Conservation (phyloP, 1,284 basidiomycete genomes). For the Waitea zeae region DNA sequence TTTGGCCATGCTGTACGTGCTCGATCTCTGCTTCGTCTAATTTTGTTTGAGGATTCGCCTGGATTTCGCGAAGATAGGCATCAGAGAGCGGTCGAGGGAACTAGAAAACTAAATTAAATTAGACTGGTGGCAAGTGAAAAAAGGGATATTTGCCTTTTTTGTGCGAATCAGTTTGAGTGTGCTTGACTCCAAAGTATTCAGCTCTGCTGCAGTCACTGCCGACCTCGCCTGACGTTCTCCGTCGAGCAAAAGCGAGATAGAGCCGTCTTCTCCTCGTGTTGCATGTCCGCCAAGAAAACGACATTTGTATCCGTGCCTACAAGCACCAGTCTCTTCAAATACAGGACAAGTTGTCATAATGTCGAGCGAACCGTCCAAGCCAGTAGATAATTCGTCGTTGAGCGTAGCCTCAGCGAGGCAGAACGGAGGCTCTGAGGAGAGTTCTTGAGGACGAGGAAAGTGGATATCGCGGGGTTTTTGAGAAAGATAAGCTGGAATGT, state of each 20-base stretch:
- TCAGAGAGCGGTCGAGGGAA: constrained; percentile 52
- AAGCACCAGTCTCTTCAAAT: constrained; percentile 61
- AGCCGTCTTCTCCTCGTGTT: constrained; percentile 20
- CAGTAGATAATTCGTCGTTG: constrained; percentile 20
- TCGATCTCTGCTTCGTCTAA: constrained; percentile 11
- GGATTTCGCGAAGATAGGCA: constrained; percentile 49
- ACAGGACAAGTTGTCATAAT: constrained; percentile 48
- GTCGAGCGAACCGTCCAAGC: too few species aligned
- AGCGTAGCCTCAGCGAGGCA: constrained; percentile 16
- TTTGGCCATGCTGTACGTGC: too few species aligned
- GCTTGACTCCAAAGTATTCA: constrained; percentile 52
- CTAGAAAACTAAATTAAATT: constrained; percentile 16
- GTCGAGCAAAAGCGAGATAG: constrained; percentile 28
- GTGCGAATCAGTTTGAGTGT: constrained; percentile 41
- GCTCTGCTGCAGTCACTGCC: constrained; percentile 41
- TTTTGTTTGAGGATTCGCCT: constrained; percentile 21
- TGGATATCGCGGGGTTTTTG: constrained; percentile 63
- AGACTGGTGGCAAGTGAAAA: constrained; percentile 1
- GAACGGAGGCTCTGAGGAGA: constrained; percentile 31
- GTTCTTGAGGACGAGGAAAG: constrained; percentile 26
- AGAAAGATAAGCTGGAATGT: constrained; percentile 58
- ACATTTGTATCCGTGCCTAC: constrained; percentile 81
- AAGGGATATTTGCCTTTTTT: constrained; percentile 35
- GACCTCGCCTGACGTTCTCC: constrained; percentile 36
- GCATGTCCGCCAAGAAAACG: constrained; percentile 77